Evolutionary conservation across 768 basidiomycete species (phyloP).

Genomic region (Tubosaeta sp.): DNA sequence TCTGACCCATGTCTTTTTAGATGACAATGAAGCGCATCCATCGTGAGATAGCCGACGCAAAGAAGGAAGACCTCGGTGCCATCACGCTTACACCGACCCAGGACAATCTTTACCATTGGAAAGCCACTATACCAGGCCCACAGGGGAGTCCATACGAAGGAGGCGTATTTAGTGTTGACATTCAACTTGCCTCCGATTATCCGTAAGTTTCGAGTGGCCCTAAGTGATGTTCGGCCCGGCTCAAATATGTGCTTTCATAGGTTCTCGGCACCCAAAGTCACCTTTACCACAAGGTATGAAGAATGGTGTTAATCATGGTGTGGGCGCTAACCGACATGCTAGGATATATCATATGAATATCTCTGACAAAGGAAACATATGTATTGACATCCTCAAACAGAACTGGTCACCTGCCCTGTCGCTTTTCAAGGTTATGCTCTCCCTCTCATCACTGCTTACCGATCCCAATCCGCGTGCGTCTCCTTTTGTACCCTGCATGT

Average conservation of each 20-base stretch:
- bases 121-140: constrained; percentile 75
- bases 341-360: constrained; percentile 93
- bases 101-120: constrained; percentile 69
- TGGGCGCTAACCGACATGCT: background rate
- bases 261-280: constrained; percentile 76
- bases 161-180: constrained; percentile 66
- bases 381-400: constrained; percentile 88
- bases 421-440: constrained; percentile 91
- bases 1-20: constrained; percentile 26
- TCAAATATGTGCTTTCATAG: constrained; percentile 35
- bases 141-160: constrained; percentile 81
- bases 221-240: constrained; percentile 1
- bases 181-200: constrained; percentile 68
- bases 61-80: constrained; percentile 77
- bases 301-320: background rate
- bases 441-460: constrained; percentile 86
- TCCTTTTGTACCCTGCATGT: background rate
- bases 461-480: constrained; percentile 89
- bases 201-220: constrained; percentile 45
- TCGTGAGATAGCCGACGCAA: constrained; percentile 73
- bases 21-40: constrained; percentile 80
- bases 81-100: constrained; percentile 66
- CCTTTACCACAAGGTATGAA: constrained; percentile 65
- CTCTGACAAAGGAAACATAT: constrained; percentile 71
- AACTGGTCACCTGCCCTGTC: constrained; percentile 95